Percentiles rank a stretch among this genome's conserved stretches.
Evolutionary conservation across 2,329 filamentous ascomycete species (phyloP).

Genomic region (Cladosporium sp.): DNA sequence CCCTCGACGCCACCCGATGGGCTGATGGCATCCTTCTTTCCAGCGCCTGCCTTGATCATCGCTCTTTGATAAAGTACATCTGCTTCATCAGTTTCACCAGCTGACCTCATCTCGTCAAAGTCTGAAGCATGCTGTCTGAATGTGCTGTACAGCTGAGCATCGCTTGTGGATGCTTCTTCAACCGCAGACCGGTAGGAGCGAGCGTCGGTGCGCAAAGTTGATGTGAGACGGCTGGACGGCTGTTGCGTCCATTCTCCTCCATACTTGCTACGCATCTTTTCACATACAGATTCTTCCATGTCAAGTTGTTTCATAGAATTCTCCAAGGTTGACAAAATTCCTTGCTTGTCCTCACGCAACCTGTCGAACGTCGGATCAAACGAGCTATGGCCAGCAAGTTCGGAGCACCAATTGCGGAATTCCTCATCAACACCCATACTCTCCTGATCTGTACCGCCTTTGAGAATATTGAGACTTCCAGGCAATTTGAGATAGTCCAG

Average conservation of each 20-base stretch:
- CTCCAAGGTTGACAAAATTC: constrained; percentile 69
- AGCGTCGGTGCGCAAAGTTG: constrained; percentile 81
- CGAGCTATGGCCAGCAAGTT: constrained; percentile 79
- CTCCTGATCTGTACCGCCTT: constrained; percentile 88
- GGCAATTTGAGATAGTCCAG: constrained; percentile 90
- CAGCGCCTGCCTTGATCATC: constrained; percentile 70
- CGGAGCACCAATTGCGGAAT: constrained; percentile 89
- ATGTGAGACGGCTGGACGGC: constrained; percentile 83
- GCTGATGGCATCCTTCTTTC: constrained; percentile 59
- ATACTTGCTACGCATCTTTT: constrained; percentile 99
- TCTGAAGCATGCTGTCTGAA: constrained; percentile 81
- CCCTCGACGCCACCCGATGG: constrained; percentile 46
- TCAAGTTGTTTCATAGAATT: constrained; percentile 83
- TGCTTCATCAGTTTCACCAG: constrained; percentile 79
- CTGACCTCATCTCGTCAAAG: constrained; percentile 91
- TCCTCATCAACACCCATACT: constrained; percentile 79
- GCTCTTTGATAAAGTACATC: constrained; percentile 86
- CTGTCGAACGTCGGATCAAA: constrained; percentile 76
- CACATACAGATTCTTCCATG: constrained; percentile 95
- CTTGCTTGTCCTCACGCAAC: constrained; percentile 71
- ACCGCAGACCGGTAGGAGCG: constrained; percentile 83
- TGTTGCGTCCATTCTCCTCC: constrained; percentile 95
- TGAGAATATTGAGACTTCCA: constrained; percentile 73
- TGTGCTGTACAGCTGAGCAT: constrained; percentile 76
- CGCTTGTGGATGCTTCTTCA: constrained; percentile 82